Evolutionary conservation across 2,329 filamentous ascomycete genomes (phyloP).

Genomic region (Graphilbum fragrans): DNA sequence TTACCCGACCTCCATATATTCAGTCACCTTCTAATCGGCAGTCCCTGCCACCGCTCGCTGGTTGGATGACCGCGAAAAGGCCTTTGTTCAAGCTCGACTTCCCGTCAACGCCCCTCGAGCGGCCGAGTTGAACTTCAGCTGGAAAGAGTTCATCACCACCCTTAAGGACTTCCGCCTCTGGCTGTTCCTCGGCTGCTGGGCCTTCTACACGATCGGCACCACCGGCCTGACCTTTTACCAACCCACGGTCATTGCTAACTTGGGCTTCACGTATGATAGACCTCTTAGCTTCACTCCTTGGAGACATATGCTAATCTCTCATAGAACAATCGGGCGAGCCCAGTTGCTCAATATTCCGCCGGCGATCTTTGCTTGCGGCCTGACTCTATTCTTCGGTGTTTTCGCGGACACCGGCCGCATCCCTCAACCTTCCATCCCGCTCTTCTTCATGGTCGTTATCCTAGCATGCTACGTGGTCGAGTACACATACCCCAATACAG

Average conservation of each 20-base stretch:
- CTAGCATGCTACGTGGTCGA: conserved; percentile 8
- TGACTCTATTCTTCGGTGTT: conserved; percentile 4
- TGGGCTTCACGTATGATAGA: conserved; percentile 11
- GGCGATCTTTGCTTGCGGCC: neutral
- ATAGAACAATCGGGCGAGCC: conserved; percentile 26
- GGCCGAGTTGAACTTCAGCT: conserved; percentile 26
- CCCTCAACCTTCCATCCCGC: conserved; percentile 5
- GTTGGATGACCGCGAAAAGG: conserved; percentile 31
- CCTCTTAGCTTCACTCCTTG: too few relatives aligned
- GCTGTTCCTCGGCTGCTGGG: conserved; percentile 33
- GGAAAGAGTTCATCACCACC: conserved; percentile 22
- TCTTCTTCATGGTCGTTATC: conserved; percentile 3
- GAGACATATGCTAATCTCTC: too few relatives aligned
- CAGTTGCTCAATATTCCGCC: conserved; percentile 29
- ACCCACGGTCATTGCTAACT: conserved; percentile 25
- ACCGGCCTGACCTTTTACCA: conserved; percentile 29
- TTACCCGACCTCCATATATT: neutral
- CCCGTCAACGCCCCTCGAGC: conserved; percentile 29
- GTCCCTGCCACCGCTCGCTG: conserved; percentile 30
- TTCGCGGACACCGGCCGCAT: conserved; percentile 7
- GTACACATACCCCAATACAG: conserved; percentile 7
- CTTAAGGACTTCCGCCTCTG: conserved; percentile 29
- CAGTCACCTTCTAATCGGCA: conserved; percentile 10
- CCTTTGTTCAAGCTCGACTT: conserved; percentile 34
- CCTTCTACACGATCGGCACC: conserved; percentile 32